phyloP scores from a whole-genome alignment of 331 rosid species.

The Acacia pycnantha region DNA sequence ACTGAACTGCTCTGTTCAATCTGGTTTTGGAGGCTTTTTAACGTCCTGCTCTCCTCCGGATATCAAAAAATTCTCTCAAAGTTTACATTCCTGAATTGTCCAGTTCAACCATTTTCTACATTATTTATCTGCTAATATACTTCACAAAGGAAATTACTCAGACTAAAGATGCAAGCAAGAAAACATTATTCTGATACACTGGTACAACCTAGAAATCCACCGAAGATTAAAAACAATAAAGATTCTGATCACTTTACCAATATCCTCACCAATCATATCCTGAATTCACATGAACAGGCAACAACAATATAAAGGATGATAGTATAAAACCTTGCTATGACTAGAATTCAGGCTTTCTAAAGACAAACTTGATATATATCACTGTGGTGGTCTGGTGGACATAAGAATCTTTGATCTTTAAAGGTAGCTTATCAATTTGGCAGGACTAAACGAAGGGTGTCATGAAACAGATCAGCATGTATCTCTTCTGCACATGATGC shows the following conservation, averaged over 20 bases:
- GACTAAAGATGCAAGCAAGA: background rate
- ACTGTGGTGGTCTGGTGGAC: background rate
- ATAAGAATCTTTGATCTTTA: background rate
- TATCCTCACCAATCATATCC: background rate
- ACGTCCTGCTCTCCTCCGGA: background rate
- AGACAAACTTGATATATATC: background rate
- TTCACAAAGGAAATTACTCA: background rate
- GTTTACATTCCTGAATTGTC: background rate
- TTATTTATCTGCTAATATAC: background rate
- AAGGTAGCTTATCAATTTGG: constrained; percentile 74
- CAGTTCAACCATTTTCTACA: background rate
- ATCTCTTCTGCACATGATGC: constrained; percentile 59
- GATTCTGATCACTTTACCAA: background rate
- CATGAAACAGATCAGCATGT: constrained; percentile 67
- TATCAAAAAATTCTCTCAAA: background rate
- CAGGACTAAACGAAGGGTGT: constrained; percentile 83
- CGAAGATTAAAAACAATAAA: background rate
- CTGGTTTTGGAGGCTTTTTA: background rate
- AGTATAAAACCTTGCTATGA: background rate
- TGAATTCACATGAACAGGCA: background rate
- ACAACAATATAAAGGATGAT: background rate
- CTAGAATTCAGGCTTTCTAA: background rate
- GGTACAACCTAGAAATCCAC: background rate
- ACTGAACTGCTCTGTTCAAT: background rate
- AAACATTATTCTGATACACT: background rate